Percentiles rank a stretch among this genome's conserved stretches.
phyloP scores from a whole-genome alignment of 441 rosid species.

The Gossypium gossypioides region DNA sequence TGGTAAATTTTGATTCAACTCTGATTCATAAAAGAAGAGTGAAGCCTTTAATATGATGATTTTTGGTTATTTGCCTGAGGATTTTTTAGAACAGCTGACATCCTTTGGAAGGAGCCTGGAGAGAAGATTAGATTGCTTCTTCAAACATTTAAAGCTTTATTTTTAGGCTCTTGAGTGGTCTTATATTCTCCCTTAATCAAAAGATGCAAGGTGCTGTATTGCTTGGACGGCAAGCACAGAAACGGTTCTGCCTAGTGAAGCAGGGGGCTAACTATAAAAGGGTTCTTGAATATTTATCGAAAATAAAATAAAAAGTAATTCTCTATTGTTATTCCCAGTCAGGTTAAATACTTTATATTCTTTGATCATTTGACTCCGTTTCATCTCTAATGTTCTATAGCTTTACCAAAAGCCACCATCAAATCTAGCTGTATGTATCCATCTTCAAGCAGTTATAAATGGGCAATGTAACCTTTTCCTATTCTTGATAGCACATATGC shows the following conservation, averaged over 20 bases:
- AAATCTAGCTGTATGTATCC: background rate
- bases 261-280: background rate
- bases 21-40: background rate
- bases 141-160: background rate
- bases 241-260: background rate
- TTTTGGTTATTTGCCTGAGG: background rate
- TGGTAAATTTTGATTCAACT: background rate
- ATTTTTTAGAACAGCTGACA: background rate
- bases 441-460: background rate
- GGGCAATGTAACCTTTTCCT: background rate
- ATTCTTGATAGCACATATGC: background rate
- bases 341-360: background rate
- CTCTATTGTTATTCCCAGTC: background rate
- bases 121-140: background rate
- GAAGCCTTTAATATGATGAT: background rate
- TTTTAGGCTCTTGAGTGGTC: background rate
- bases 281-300: background rate
- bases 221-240: background rate
- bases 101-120: background rate
- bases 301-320: background rate
- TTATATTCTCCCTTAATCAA: background rate
- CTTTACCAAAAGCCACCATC: background rate
- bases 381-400: background rate
- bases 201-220: background rate
- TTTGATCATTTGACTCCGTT: background rate